phyloP scores from a whole-genome alignment of 441 rosid species.

The Euphorbia celastroides region DNA sequence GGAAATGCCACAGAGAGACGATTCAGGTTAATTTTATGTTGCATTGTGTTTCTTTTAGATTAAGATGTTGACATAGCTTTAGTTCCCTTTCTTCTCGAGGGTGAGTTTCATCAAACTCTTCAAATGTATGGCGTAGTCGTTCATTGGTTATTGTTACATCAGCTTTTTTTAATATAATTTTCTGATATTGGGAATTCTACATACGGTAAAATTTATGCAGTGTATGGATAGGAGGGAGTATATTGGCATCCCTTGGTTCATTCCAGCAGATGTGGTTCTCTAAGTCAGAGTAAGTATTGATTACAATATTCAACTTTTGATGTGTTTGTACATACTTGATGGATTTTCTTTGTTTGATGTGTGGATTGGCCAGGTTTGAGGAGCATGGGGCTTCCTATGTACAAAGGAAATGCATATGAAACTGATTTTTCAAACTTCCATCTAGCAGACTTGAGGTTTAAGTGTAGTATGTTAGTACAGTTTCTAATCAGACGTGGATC shows the following conservation, averaged over 20 bases:
- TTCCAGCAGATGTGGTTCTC: constrained; percentile 99
- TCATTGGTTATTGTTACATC: not conserved
- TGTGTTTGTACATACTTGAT: not conserved
- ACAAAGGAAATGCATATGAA: constrained; percentile 88
- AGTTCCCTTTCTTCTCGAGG: not conserved
- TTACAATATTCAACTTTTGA: not conserved
- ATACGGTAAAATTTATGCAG: constrained; percentile 33
- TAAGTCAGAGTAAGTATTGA: constrained; percentile 73
- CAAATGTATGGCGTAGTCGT: not conserved
- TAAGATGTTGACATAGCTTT: not conserved
- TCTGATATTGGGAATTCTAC: not conserved
- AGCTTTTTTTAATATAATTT: not conserved
- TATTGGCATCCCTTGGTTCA: constrained; percentile 96
- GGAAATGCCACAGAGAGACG: constrained; percentile 98
- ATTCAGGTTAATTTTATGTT: constrained; percentile 57
- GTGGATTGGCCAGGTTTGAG: constrained; percentile 61
- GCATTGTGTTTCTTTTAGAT: not conserved
- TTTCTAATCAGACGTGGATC: not conserved
- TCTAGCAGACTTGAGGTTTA: not conserved
- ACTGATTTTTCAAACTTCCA: not conserved
- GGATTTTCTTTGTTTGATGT: not conserved
- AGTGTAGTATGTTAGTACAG: not conserved
- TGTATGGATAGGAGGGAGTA: constrained; percentile 98
- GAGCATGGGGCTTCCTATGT: constrained; percentile 93
- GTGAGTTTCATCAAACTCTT: not conserved